Evolutionary conservation across 129 eudicot genomes (phyloP).

Genomic region (Flaveria trinervia): DNA sequence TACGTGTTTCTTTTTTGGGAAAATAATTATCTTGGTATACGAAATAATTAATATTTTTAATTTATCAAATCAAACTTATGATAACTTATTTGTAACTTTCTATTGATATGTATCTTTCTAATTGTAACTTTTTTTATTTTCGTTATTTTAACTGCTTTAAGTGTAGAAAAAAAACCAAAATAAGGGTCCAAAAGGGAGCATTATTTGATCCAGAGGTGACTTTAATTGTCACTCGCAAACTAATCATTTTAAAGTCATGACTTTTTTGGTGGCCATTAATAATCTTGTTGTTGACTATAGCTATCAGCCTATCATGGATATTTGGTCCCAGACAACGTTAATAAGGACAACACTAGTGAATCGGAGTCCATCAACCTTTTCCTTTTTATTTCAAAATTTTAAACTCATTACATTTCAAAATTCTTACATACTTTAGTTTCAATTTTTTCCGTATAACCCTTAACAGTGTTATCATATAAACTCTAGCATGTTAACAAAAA

Average conservation of each 20-base stretch:
- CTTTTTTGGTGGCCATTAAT: conserved; percentile 32
- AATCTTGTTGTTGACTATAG: conserved; percentile 39
- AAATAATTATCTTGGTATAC: not conserved
- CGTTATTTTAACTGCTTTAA: not conserved
- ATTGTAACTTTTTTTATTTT: not conserved
- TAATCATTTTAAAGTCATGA: conserved; percentile 31
- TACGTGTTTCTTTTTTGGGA: not conserved
- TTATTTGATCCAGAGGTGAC: conserved; percentile 20
- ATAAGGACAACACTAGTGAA: conserved; percentile 29
- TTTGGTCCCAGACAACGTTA: conserved; percentile 48
- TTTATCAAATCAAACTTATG: not conserved
- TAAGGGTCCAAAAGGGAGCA: not conserved
- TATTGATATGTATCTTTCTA: too few relatives aligned
- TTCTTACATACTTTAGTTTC: not conserved
- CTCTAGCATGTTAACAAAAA: too few relatives aligned
- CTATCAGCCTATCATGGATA: conserved; percentile 30
- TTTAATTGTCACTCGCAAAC: conserved; percentile 19
- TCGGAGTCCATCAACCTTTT: conserved; percentile 30
- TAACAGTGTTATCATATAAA: too few relatives aligned
- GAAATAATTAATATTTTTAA: not conserved
- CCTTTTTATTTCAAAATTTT: conserved; percentile 30
- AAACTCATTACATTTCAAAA: conserved; percentile 8
- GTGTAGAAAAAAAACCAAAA: not conserved
- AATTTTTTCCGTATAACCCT: not conserved
- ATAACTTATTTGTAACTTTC: too few relatives aligned